A percentile compares a stretch with the other conserved stretches of the same genome.
Conservation (phyloP, 176 grass and related monocot genomes). For the sorghum (Sorghum bicolor) region Sorghum_bicolor_NCBIv3 NC_012877.2:61054001-61054500, state of each 20-base stretch:
- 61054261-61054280: constrained; percentile 11
- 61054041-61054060: not conserved
- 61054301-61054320: constrained; percentile 50
- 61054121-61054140: not conserved
- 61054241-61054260: constrained; percentile 38
- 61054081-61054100: not conserved
- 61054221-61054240: not conserved
- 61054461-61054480: not conserved
- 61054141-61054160: not conserved
- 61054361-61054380: constrained; percentile 45
- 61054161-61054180: not conserved
- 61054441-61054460: not conserved
- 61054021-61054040: constrained; percentile 8
- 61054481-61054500: constrained; percentile 13
- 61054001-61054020: not conserved
- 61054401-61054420: constrained; percentile 21
- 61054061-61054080: not conserved
- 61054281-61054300: constrained; percentile 17
- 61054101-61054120: not conserved
- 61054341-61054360: constrained; percentile 38
- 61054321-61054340: constrained; percentile 29
- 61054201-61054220: not conserved
- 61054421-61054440: not conserved
- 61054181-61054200: not conserved
- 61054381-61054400: constrained; percentile 33